Evolutionary conservation across 306 rosid species (phyloP), one percentile per base, ranked within the genome.

Genomic region (Spatholobus suberectus): DNA sequence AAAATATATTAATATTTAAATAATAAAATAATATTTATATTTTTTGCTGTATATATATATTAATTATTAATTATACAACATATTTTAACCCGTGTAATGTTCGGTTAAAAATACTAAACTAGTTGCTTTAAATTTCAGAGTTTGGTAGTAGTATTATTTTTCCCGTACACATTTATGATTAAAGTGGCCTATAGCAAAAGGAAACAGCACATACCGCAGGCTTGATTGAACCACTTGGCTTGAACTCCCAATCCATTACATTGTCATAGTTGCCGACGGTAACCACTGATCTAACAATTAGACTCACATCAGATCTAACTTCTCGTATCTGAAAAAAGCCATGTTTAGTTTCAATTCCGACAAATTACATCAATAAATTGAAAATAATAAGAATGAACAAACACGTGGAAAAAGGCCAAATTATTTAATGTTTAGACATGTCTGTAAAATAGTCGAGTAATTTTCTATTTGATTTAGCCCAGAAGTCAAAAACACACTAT

Each of bases 181-280:
- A 29, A 29, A 29, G 32, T 29, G 3, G 32, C 32, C 1, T 3
- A 29, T 29, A 1, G 32, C 32, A 29, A 0, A 17, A 35, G 13
- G 34, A 47, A 47, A 17, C 0, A 20, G 0, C 9, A 65, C 77
- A 17, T 83, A 83, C 87, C 52, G 54, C 44, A 14, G 73, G 82
- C 38, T 86, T 86, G 68, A 86, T 80, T 3, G 89, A 86, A 10
- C 89, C 89, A 70, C 89, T 79, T 46, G 83, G 26, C 72, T 86
- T 86, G 81, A 86, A 86, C 76, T 86, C 89, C 89, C 87, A 86
- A 70, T 86, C 89, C 0, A 86, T 11, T 4, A 86, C 8, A 29
- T 86, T 86, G 21, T 86, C 89, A 6, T 86, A 86, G 73, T 86
- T 86, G 18, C 89, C 85, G 3, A 86, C 89, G 0, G 80, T 75